Percentiles rank a stretch among this genome's conserved stretches.
phyloP scores from a whole-genome alignment of 148 eudicot species.

The Cornus kousa region DNA sequence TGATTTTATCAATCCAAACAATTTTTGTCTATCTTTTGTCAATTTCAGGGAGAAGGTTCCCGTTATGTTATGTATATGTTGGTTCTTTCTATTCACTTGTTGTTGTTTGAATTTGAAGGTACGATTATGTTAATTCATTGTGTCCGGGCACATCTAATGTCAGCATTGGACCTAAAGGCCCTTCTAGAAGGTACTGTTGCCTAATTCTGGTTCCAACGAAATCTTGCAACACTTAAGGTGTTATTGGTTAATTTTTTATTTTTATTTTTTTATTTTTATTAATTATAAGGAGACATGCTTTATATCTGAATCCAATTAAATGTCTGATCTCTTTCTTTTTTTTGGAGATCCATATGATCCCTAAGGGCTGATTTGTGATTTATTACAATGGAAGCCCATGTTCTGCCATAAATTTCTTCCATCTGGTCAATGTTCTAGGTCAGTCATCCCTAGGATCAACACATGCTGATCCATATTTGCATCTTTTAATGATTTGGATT shows the following conservation, averaged over 20 bases:
- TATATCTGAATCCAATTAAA: neutral
- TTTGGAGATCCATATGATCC: neutral
- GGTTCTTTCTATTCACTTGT: constrained; percentile 2
- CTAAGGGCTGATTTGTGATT: neutral
- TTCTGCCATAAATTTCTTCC: too few relatives aligned
- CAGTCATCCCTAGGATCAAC: too few relatives aligned
- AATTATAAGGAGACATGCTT: neutral
- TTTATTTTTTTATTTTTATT: too few relatives aligned
- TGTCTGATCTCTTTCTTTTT: neutral
- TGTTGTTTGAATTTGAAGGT: constrained; percentile 32
- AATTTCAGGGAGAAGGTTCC: neutral
- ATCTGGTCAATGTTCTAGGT: too few relatives aligned
- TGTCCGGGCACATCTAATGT: constrained; percentile 61
- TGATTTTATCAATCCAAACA: neutral
- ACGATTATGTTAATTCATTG: constrained; percentile 65
- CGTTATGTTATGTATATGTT: neutral
- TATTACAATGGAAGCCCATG: too few relatives aligned
- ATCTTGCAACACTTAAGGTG: neutral
- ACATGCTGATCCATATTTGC: too few relatives aligned
- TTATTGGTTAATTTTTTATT: neutral
- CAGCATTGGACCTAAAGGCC: constrained; percentile 35
- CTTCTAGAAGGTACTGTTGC: constrained; percentile 44
- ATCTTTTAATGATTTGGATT: too few relatives aligned
- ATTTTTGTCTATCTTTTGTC: neutral
- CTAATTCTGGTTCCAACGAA: neutral